Conservation (phyloP, 257 asterid genomes). For the Rubia yunnanensis region DNA sequence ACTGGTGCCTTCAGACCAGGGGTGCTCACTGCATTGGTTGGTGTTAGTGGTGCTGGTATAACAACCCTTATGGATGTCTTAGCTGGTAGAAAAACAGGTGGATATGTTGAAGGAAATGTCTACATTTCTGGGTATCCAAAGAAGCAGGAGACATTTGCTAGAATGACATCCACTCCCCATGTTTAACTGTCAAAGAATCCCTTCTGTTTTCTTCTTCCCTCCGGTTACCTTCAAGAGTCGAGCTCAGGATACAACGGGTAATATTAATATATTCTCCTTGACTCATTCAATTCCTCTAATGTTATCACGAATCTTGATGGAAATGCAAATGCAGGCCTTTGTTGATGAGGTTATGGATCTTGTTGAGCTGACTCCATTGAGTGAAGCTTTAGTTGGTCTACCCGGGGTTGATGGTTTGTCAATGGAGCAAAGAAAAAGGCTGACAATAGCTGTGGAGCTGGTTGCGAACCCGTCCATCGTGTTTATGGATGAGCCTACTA, state of each 20-base stretch:
- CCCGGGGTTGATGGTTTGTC: slow-evolving; percentile 92
- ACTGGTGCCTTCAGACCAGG: slow-evolving; percentile 96
- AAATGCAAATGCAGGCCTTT: slow-evolving; percentile 50
- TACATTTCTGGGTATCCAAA: slow-evolving; percentile 75
- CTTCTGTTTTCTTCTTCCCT: slow-evolving; percentile 83
- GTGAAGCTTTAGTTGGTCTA: slow-evolving; percentile 79
- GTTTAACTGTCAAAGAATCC: slow-evolving; percentile 79
- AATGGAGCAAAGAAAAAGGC: slow-evolving; percentile 86
- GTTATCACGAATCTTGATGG: slow-evolving; percentile 8
- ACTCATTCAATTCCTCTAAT: not conserved
- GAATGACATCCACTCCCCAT: slow-evolving; percentile 88
- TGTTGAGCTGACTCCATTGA: slow-evolving; percentile 75
- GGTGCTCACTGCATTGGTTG: slow-evolving; percentile 90
- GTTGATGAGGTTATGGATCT: slow-evolving; percentile 92
- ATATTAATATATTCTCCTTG: not conserved
- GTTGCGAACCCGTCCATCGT: slow-evolving; percentile 88
- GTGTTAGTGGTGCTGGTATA: slow-evolving; percentile 94
- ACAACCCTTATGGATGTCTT: slow-evolving; percentile 96
- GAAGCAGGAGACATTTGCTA: slow-evolving; percentile 89
- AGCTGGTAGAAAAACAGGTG: slow-evolving; percentile 94
- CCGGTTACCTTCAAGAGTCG: slow-evolving; percentile 60
- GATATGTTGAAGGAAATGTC: slow-evolving; percentile 66
- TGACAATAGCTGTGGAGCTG: slow-evolving; percentile 89
- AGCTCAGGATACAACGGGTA: slow-evolving; percentile 70
- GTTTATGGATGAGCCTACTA: slow-evolving; percentile 94